Conservation (phyloP, 768 basidiomycete genomes). For the Collybiopsis luxurians region DNA sequence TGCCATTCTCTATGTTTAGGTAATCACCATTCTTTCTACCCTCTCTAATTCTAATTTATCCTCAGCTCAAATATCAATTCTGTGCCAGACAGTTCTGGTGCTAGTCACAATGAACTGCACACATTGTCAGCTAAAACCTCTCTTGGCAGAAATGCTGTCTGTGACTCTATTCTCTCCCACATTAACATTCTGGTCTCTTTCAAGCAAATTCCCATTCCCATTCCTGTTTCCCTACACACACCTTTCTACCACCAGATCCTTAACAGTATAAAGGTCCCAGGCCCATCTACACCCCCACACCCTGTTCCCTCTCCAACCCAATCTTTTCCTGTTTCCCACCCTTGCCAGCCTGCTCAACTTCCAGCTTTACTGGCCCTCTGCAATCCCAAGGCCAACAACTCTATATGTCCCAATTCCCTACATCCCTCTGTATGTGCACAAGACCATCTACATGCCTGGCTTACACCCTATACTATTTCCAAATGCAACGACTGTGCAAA, state of each 20-base stretch:
- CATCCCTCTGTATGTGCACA: background rate
- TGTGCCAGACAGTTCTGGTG: background rate
- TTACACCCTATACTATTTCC: background rate
- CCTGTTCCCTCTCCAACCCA: too few relatives aligned
- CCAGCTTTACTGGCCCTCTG: background rate
- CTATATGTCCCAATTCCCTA: background rate
- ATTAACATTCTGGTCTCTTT: background rate
- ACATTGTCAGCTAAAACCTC: background rate
- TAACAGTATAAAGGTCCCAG: too few relatives aligned
- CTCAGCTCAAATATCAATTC: background rate
- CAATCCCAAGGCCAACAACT: background rate
- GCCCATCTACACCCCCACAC: too few relatives aligned
- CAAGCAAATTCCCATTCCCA: too few relatives aligned
- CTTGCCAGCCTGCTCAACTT: background rate
- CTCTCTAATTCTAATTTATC: background rate
- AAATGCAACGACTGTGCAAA: background rate
- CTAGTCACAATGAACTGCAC: background rate
- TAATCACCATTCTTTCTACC: background rate
- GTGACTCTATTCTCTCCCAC: background rate
- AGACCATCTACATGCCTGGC: background rate
- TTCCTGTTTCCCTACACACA: background rate
- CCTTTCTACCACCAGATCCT: too few relatives aligned
- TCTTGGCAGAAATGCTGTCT: too few relatives aligned
- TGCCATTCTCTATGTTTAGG: background rate
- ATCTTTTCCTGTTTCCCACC: too few relatives aligned